These are phyloP conservation scores for Nicotiana paniculata DNA, from an alignment of 257 asterid species.

Conservation along the genomic window DNA sequence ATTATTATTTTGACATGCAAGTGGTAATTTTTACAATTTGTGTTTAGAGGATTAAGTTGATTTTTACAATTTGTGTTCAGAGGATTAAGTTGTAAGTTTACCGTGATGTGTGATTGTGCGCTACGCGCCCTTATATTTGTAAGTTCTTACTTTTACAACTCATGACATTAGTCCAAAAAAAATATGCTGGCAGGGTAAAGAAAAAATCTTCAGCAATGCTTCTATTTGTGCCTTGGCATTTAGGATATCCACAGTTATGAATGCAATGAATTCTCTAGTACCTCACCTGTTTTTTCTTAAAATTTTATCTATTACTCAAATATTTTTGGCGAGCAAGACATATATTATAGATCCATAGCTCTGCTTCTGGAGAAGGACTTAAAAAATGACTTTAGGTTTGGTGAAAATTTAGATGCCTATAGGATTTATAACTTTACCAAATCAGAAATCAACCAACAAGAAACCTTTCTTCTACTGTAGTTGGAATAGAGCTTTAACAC, in stretches of 20 bases:
- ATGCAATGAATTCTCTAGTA: conserved; percentile 50
- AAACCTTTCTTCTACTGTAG: neutral
- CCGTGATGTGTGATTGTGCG: too few relatives aligned
- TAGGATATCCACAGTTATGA: conserved; percentile 57
- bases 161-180: conserved; percentile 22
- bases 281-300: neutral
- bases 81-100: too few relatives aligned
- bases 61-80: too few relatives aligned
- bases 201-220: conserved; percentile 64
- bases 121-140: neutral
- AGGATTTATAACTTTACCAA: too few relatives aligned
- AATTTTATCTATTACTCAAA: neutral
- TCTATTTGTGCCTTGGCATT: conserved; percentile 77
- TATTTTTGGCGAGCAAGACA: neutral
- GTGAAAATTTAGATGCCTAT: too few relatives aligned
- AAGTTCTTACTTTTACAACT: neutral
- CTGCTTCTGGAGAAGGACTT: too few relatives aligned
- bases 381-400: too few relatives aligned
- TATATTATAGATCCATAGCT: too few relatives aligned
- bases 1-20: too few relatives aligned
- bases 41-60: too few relatives aligned
- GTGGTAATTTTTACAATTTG: too few relatives aligned
- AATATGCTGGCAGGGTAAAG: conserved; percentile 65
- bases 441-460: neutral
- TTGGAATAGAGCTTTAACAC: too few relatives aligned